phyloP scores from a whole-genome alignment of 768 basidiomycete species.

The Phylloporus sp. region DNA sequence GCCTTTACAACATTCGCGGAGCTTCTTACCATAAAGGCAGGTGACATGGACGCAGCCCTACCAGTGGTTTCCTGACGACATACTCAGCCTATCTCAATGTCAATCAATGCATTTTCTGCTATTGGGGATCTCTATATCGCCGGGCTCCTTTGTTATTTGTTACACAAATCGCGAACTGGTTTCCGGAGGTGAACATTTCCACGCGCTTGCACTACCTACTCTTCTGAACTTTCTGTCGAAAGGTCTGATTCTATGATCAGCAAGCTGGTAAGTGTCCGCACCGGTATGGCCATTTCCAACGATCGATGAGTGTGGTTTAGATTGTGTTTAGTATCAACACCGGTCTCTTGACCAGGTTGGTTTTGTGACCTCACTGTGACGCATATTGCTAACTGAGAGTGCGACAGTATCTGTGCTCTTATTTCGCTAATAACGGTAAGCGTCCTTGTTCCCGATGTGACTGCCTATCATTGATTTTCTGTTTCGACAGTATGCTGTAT shows the following conservation, averaged over 20 bases:
- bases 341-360: slow-evolving; percentile 31
- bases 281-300: neutral
- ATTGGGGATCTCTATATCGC: slow-evolving; percentile 50
- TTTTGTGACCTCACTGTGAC: neutral
- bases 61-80: neutral
- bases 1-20: slow-evolving; percentile 38
- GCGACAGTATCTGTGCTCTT: slow-evolving; percentile 44
- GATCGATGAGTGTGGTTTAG: slow-evolving; percentile 16
- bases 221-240: neutral
- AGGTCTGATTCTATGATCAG: slow-evolving; percentile 51
- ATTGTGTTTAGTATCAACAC: slow-evolving; percentile 54
- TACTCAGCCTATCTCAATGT: slow-evolving; percentile 38
- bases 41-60: neutral
- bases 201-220: neutral
- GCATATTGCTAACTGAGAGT: slow-evolving; percentile 4
- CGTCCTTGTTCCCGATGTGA: neutral
- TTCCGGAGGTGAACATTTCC: slow-evolving; percentile 37
- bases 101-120: slow-evolving; percentile 50
- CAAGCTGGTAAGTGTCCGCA: slow-evolving; percentile 28
- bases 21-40: slow-evolving; percentile 42
- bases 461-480: neutral
- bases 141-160: slow-evolving; percentile 39
- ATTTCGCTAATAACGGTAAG: slow-evolving; percentile 50
- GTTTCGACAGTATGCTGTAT: slow-evolving; percentile 40
- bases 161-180: slow-evolving; percentile 48